These are phyloP conservation scores for Paramecium caudatum DNA, from an alignment of 73 alveolate genomes.

Conservation along the genomic window DNA sequence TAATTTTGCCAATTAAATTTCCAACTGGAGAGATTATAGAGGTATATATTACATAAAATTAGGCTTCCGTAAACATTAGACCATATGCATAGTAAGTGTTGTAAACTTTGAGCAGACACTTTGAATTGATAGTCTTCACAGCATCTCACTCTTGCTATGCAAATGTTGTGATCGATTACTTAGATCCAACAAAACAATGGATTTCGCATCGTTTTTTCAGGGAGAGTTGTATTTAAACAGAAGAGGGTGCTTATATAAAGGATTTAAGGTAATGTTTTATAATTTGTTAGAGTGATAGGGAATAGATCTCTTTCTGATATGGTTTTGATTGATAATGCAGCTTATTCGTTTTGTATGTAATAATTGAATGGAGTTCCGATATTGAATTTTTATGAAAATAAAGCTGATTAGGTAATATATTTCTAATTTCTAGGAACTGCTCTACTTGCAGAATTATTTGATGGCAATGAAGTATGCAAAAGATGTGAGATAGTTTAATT, in stretches of 20 bases:
- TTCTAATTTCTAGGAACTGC: background rate
- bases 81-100: constrained; percentile 78
- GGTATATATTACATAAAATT: constrained; percentile 25
- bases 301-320: constrained; percentile 55
- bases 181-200: constrained; percentile 77
- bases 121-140: constrained; percentile 76
- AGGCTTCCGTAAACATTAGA: constrained; percentile 78
- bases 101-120: constrained; percentile 71
- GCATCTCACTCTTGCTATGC: constrained; percentile 80
- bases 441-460: constrained; percentile 24
- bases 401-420: constrained; percentile 58
- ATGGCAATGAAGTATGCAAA: constrained; percentile 46
- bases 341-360: constrained; percentile 68
- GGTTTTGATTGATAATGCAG: constrained; percentile 75
- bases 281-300: constrained; percentile 57
- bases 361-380: constrained; percentile 72
- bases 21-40: constrained; percentile 76
- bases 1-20: constrained; percentile 70
- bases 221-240: constrained; percentile 77
- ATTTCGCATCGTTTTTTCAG: constrained; percentile 75
- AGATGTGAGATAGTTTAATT: constrained; percentile 54
- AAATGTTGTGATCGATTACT: constrained; percentile 70
- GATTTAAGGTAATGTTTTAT: constrained; percentile 67
- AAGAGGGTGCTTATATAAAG: constrained; percentile 78
- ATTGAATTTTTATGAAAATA: constrained; percentile 67